These are phyloP conservation scores for Debaryomyces fabryi DNA, from an alignment of 1,139 yeast genomes.

Conservation along the genomic window DNA sequence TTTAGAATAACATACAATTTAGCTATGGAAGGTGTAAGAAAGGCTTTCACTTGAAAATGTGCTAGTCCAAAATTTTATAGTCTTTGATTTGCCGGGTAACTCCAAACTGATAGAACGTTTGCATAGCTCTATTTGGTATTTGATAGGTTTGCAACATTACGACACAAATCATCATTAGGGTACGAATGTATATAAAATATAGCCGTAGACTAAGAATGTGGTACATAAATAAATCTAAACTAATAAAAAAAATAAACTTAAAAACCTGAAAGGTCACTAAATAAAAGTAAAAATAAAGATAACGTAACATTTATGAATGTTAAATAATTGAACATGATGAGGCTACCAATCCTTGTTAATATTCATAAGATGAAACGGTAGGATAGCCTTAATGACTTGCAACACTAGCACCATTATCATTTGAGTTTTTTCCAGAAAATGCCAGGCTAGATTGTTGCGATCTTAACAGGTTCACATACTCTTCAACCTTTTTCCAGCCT, in stretches of 20 bases:
- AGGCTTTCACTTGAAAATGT: not conserved
- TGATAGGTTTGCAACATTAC: not conserved
- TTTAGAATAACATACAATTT: not conserved
- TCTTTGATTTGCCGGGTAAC: not conserved
- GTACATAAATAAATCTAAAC: constrained; percentile 7
- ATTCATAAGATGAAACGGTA: not conserved
- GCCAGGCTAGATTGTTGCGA: constrained; percentile 5
- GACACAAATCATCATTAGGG: not conserved
- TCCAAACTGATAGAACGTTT: not conserved
- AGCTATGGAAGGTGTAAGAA: not conserved
- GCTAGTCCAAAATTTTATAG: not conserved
- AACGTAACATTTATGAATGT: not conserved
- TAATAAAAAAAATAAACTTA: not conserved
- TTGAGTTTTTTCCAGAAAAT: constrained; percentile 3
- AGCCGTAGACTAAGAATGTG: not conserved
- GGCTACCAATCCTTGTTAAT: not conserved
- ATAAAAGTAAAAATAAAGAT: constrained; percentile 3
- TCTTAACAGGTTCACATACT: constrained; percentile 45
- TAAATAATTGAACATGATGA: constrained; percentile 1
- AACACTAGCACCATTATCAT: constrained; percentile 16
- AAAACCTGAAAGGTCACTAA: not conserved
- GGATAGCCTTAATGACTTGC: constrained; percentile 19
- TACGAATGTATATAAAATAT: not conserved
- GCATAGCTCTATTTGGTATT: too few species aligned
- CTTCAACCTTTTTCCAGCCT: constrained; percentile 76